phyloP scores from a whole-genome alignment of 192 early-diverging fungal genomes.

The Anaeromyces robustus region DNA sequence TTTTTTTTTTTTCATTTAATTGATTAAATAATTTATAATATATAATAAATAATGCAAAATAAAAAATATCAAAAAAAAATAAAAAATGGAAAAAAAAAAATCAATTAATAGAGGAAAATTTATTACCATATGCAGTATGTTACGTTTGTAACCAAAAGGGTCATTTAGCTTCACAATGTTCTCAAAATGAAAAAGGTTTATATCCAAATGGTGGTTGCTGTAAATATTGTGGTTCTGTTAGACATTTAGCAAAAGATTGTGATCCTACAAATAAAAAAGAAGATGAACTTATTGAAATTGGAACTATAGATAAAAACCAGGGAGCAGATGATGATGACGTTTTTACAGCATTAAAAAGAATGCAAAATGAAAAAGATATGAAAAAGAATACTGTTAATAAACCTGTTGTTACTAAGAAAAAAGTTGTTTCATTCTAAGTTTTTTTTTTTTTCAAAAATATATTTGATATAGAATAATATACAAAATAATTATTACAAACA shows the following conservation, averaged over 20 bases:
- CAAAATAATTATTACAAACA: too few species aligned
- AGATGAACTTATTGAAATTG: slow-evolving; percentile 21
- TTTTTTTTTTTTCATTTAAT: too few species aligned
- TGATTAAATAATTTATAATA: too few species aligned
- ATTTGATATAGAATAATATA: too few species aligned
- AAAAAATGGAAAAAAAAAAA: not conserved
- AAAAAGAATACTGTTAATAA: not conserved
- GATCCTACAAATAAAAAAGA: not conserved
- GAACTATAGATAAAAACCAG: slow-evolving; percentile 64
- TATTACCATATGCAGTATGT: slow-evolving; percentile 65
- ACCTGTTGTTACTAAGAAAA: not conserved
- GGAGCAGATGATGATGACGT: slow-evolving; percentile 92
- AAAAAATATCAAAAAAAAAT: slow-evolving; percentile 10
- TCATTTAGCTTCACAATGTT: slow-evolving; percentile 65
- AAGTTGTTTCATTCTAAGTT: too few species aligned
- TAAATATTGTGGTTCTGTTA: slow-evolving; percentile 71
- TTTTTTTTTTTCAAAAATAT: too few species aligned
- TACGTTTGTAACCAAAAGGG: slow-evolving; percentile 75
- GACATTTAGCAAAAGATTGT: slow-evolving; percentile 74
- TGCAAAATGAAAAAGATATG: slow-evolving; percentile 19
- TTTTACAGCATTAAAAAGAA: slow-evolving; percentile 51
- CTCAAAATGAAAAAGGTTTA: slow-evolving; percentile 74
- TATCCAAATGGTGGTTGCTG: slow-evolving; percentile 85
- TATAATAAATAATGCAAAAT: slow-evolving; percentile 20
- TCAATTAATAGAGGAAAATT: not conserved